Conservation (phyloP, 2,329 filamentous ascomycete species). For the Thermothelomyces thermophilus region DNA sequence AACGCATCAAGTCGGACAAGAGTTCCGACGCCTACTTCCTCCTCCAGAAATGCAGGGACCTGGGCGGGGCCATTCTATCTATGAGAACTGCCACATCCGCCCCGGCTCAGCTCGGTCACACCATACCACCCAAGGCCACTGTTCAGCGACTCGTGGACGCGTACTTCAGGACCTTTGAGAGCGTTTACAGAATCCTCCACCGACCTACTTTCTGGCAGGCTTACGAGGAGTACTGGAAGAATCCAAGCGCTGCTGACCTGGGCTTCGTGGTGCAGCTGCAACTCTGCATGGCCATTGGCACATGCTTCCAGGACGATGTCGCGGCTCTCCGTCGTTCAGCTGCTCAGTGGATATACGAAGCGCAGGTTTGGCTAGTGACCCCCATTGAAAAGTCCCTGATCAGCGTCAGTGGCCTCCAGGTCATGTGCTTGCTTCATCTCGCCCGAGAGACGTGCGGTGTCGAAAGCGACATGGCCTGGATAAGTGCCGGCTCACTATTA, state of each 20-base stretch:
- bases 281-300: constrained; percentile 47
- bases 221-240: constrained; percentile 46
- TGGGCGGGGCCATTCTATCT: constrained; percentile 48
- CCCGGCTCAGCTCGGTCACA: constrained; percentile 34
- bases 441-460: constrained; percentile 43
- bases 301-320: constrained; percentile 40
- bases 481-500: constrained; percentile 43
- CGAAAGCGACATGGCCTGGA: constrained; percentile 47
- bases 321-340: constrained; percentile 39
- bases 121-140: constrained; percentile 41
- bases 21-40: constrained; percentile 28
- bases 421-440: constrained; percentile 44
- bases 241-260: constrained; percentile 33
- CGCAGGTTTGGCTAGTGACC: constrained; percentile 43
- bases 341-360: constrained; percentile 46
- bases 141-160: constrained; percentile 42
- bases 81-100: constrained; percentile 37
- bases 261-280: constrained; percentile 48
- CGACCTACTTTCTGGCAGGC: constrained; percentile 49
- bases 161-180: constrained; percentile 45
- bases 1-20: constrained; percentile 24
- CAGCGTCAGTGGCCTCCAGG: constrained; percentile 44
- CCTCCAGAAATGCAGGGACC: constrained; percentile 45
- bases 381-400: constrained; percentile 44
- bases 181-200: constrained; percentile 51